These are phyloP conservation scores for Fusarium lyarnte DNA, from an alignment of 2,329 filamentous ascomycete species.

Conservation along the genomic window DNA sequence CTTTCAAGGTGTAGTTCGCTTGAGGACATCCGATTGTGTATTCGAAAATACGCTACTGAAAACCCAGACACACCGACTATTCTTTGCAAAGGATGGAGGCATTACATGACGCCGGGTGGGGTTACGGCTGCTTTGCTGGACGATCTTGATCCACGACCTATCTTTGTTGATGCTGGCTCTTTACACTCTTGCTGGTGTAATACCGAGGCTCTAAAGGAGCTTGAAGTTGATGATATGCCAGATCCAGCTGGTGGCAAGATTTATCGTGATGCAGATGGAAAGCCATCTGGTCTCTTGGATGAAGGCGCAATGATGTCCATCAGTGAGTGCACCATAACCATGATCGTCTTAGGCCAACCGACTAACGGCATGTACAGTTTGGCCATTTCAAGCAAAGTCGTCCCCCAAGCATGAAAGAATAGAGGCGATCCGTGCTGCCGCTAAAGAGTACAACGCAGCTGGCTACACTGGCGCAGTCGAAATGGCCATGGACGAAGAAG, in stretches of 20 bases:
- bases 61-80: slow-evolving; percentile 59
- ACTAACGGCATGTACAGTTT: not conserved
- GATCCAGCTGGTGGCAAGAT: slow-evolving; percentile 63
- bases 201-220: slow-evolving; percentile 58
- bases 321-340: slow-evolving; percentile 54
- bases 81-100: slow-evolving; percentile 64
- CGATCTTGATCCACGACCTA: slow-evolving; percentile 62
- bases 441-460: slow-evolving; percentile 59
- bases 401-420: slow-evolving; percentile 57
- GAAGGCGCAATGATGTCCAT: slow-evolving; percentile 45
- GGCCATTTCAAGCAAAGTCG: slow-evolving; percentile 62
- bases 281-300: slow-evolving; percentile 58
- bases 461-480: slow-evolving; percentile 66
- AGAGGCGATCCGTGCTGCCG: slow-evolving; percentile 57
- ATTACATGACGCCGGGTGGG: slow-evolving; percentile 53
- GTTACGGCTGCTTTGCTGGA: slow-evolving; percentile 58
- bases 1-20: slow-evolving; percentile 58
- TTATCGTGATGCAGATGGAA: slow-evolving; percentile 57
- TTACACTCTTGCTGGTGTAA: slow-evolving; percentile 67
- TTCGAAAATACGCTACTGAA: slow-evolving; percentile 55
- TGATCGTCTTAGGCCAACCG: slow-evolving; percentile 30
- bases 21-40: slow-evolving; percentile 57
- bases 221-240: slow-evolving; percentile 55
- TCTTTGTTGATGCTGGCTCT: slow-evolving; percentile 65
- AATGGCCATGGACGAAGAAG: slow-evolving; percentile 69